Percentiles rank a stretch among this genome's conserved stretches.
These are phyloP conservation scores for Rhodotorula glutinis DNA, from an alignment of 1,284 basidiomycete genomes.

Conservation along the genomic window DNA sequence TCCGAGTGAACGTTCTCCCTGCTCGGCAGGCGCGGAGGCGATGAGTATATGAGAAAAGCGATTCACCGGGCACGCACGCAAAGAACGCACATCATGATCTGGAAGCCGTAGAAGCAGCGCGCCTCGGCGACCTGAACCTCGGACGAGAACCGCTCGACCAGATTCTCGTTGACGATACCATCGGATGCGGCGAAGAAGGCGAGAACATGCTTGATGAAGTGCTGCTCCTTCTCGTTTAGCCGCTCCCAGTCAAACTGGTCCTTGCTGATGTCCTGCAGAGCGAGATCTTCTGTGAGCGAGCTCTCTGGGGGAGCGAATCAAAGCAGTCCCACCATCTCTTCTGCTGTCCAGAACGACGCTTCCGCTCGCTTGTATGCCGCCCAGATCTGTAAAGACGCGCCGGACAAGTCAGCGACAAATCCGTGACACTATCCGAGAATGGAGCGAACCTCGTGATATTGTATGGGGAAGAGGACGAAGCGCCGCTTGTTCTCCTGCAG, in stretches of 20 bases:
- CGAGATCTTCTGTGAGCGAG: neutral
- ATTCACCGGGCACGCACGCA: no score
- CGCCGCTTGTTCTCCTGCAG: conserved; percentile 42
- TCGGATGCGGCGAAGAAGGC: conserved; percentile 54
- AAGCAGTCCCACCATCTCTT: conserved; percentile 47
- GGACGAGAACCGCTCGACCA: conserved; percentile 51
- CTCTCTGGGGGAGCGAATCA: no score
- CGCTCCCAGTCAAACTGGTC: conserved; percentile 54
- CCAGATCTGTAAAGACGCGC: conserved; percentile 42
- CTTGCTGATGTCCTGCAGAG: conserved; percentile 49
- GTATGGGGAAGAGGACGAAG: conserved; percentile 48
- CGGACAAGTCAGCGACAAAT: neutral
- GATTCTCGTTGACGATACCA: conserved; percentile 55
- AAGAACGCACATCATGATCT: conserved; percentile 52
- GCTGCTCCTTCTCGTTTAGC: conserved; percentile 51
- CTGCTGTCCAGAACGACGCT: conserved; percentile 54
- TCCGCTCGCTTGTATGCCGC: conserved; percentile 46
- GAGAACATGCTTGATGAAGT: conserved; percentile 53
- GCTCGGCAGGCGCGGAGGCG: no score
- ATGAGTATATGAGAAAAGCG: no score
- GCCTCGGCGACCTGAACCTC: conserved; percentile 54
- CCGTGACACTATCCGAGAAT: no score
- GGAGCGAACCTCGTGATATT: conserved; percentile 44
- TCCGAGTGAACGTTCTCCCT: conserved; percentile 59
- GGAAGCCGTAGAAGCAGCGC: conserved; percentile 54